A percentile compares a stretch with the other conserved stretches of the same genome.
These are phyloP conservation scores for Emiliania huxleyi DNA, from an alignment of 78 protist genomes.

Conservation along the genomic window DNA sequence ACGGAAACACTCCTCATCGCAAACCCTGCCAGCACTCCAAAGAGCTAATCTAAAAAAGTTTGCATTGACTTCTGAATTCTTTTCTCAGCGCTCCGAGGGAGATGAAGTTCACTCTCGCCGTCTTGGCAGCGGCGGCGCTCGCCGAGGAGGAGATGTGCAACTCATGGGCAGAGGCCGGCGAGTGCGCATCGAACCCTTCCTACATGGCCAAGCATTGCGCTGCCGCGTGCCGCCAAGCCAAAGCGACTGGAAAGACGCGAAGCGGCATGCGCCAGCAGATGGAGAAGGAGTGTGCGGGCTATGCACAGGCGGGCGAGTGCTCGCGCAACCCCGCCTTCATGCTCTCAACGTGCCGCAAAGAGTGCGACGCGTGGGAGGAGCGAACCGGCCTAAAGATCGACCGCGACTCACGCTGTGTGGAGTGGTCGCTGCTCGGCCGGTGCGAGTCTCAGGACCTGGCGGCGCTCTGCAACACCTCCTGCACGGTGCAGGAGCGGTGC, in stretches of 20 bases:
- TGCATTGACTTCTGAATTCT: no score
- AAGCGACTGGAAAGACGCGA: no score
- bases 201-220: neutral
- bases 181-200: neutral
- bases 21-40: no score
- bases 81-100: no score
- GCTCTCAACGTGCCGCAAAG: neutral
- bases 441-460: neutral
- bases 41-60: no score
- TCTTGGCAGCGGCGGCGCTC: no score
- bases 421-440: neutral
- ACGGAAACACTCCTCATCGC: no score
- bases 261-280: neutral
- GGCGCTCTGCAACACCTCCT: neutral
- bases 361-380: neutral
- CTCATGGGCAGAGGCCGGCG: no score
- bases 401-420: neutral
- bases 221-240: neutral
- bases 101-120: no score
- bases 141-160: no score
- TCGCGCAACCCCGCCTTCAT: constrained; percentile 11
- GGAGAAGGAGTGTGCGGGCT: neutral
- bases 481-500: neutral
- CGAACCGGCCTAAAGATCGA: neutral
- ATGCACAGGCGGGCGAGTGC: neutral